Conservation (phyloP, 441 rosid genomes). For the Iberis amara region DNA sequence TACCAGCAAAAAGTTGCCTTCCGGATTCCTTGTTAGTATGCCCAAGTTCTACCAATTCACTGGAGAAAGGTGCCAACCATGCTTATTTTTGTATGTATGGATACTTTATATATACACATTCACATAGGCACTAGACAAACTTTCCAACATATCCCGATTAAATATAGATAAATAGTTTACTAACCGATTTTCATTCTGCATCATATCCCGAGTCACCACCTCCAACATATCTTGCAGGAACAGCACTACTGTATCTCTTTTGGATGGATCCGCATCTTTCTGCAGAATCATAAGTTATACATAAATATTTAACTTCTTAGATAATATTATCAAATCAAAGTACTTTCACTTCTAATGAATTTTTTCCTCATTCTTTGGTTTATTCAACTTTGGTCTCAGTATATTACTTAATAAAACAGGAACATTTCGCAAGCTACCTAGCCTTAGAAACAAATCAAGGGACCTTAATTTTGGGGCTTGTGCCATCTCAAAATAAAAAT, state of each 20-base stretch:
- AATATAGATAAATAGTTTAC: constrained; percentile 35
- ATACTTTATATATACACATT: constrained; percentile 10
- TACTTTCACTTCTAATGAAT: background rate
- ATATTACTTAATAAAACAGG: no score
- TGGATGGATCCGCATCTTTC: constrained; percentile 85
- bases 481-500: constrained; percentile 6
- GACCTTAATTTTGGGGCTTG: background rate
- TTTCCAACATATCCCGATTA: constrained; percentile 8
- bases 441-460: constrained; percentile 3
- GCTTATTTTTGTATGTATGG: constrained; percentile 14
- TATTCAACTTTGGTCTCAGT: no score
- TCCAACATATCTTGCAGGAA: constrained; percentile 95
- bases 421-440: background rate
- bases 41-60: constrained; percentile 83
- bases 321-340: constrained; percentile 14
- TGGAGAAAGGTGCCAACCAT: constrained; percentile 30
- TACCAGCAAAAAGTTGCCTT: constrained; percentile 89
- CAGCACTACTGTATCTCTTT: constrained; percentile 69
- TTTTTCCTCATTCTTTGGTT: background rate
- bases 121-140: constrained; percentile 10
- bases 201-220: constrained; percentile 92
- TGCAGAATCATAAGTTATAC: constrained; percentile 39
- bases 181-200: constrained; percentile 92
- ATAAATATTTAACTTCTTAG: constrained; percentile 12
- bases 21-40: constrained; percentile 88